A percentile compares a stretch with the other conserved stretches of the same genome.
These are phyloP conservation scores for Ormosia emarginata DNA, from an alignment of 306 rosid species.

Conservation along the genomic window DNA sequence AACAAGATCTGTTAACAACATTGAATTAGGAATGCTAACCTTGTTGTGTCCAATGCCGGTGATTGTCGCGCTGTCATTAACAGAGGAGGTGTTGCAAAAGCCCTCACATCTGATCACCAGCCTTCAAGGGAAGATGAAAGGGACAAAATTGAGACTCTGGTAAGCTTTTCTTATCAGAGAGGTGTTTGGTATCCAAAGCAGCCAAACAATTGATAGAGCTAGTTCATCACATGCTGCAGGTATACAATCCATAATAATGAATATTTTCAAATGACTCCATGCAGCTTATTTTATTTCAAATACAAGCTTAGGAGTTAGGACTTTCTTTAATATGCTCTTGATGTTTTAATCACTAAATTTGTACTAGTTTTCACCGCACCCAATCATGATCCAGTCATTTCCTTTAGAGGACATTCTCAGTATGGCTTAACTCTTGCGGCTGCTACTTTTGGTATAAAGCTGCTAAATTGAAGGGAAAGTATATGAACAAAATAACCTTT, in stretches of 20 bases:
- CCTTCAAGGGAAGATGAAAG: no score
- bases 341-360: neutral
- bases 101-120: no score
- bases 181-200: slow-evolving; percentile 81
- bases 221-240: slow-evolving; percentile 87
- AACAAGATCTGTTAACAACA: neutral
- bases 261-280: slow-evolving; percentile 10
- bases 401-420: neutral
- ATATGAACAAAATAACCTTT: neutral
- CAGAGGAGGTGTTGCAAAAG: no score
- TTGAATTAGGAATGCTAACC: no score
- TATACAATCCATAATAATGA: slow-evolving; percentile 19
- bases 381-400: neutral
- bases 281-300: slow-evolving; percentile 18
- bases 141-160: no score
- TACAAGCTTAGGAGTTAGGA: neutral
- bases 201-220: slow-evolving; percentile 74
- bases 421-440: neutral
- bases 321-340: neutral
- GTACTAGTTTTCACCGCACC: neutral
- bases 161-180: slow-evolving; percentile 78
- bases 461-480: neutral
- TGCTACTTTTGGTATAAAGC: neutral
- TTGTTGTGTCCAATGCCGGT: no score
- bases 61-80: no score